Base-by-base conservation (phyloP, 2,329 filamentous ascomycete genomes). In the Zarea fungicola region DNA sequence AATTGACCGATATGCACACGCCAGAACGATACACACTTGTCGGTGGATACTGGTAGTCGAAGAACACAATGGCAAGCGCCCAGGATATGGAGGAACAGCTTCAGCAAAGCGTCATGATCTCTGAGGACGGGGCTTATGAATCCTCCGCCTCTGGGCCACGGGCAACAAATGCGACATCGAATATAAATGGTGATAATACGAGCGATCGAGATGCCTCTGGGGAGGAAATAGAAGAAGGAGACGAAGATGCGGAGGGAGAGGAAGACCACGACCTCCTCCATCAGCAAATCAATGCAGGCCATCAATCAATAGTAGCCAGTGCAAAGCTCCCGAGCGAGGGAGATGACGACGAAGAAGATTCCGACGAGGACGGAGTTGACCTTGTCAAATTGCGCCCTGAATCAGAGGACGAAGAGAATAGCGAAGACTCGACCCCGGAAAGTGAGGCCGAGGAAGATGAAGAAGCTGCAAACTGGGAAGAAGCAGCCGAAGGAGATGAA, bases 41-140 rank as follows among this genome's bases (percentile, higher is more conserved):
- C 40, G 39, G 22, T 11, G 16, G 19, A 42, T 52, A 47, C 51
- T 50, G 55, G 55, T 52, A 54, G 51, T 51, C 53, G 55, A 59
- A 56, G n/a, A 57, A 16, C 56, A 65, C 55, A 40, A 78, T 78
- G 74, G 64, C 72, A 45, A 77, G 71, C 57, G 70, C 73, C 48
- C 76, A 78, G 58, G 67, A 73, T 42, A 79, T 77, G 66, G 73
- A 80, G 60, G 77, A 81, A 51, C 75, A 80, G 61, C 68, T 79
- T 49, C 78, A 80, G 58, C 75, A 78, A 57, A 79, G 76, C 60
- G 73, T 72, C 36, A 66, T 76, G 55, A 67, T 74, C 49, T 77
- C 75, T 6, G 75, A 77, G 50, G 73, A 72, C 49, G 70, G 68
- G 42, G 71, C 73, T 29, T 73, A 71, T 48, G 39, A 67, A 64